Evolutionary conservation across 306 rosid genomes (phyloP).

Genomic region (Psophocarpus tetragonolobus): DNA sequence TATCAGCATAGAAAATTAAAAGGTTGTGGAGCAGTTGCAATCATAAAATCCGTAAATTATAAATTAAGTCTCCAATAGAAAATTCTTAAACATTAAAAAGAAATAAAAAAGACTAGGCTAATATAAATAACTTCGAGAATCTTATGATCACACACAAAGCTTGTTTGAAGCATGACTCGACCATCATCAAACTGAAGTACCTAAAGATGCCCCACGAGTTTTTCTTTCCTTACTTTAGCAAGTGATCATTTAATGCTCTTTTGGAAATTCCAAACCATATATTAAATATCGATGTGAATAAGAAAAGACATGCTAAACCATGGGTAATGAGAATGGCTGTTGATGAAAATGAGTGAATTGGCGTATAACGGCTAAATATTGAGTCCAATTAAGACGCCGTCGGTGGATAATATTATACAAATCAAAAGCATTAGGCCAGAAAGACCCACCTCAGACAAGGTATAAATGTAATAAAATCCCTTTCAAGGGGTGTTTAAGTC

Average conservation of each 20-base stretch:
- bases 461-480: not conserved
- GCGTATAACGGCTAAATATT: conserved; percentile 38
- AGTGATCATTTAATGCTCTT: conserved; percentile 52
- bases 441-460: conserved; percentile 25
- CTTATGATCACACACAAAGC: conserved; percentile 60
- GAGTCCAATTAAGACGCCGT: conserved; percentile 44
- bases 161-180: conserved; percentile 49
- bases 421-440: conserved; percentile 22
- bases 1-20: conserved; percentile 37
- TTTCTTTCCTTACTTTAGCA: conserved; percentile 36
- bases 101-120: conserved; percentile 29
- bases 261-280: conserved; percentile 38
- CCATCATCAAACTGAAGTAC: conserved; percentile 51
- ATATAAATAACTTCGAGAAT: conserved; percentile 70
- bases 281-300: not conserved
- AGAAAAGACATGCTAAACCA: conserved; percentile 8
- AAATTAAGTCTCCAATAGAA: conserved; percentile 44
- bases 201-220: conserved; percentile 55
- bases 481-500: conserved; percentile 33
- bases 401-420: conserved; percentile 41
- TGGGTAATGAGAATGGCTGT: conserved; percentile 32
- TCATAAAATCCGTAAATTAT: conserved; percentile 53
- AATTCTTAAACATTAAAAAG: conserved; percentile 22
- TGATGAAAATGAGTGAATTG: conserved; percentile 42
- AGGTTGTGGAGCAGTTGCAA: conserved; percentile 65